These are phyloP conservation scores for Fragilaria crotonensis DNA, from an alignment of 108 stramenopile species.

Conservation along the genomic window DNA sequence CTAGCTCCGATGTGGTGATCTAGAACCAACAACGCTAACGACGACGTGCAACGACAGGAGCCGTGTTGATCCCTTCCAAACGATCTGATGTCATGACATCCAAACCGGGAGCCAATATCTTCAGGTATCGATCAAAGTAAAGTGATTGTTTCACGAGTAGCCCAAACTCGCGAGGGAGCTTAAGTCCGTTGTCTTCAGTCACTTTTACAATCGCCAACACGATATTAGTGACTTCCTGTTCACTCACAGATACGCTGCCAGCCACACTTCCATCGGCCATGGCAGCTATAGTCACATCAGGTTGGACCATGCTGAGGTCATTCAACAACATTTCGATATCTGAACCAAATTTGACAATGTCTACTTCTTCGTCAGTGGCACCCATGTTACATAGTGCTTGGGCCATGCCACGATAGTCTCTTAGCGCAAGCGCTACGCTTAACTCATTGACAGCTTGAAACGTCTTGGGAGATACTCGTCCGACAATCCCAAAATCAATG, in stretches of 20 bases:
- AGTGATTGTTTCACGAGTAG: slow-evolving; percentile 94
- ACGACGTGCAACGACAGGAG: too few species aligned
- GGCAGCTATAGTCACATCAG: slow-evolving; percentile 61
- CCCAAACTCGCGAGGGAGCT: slow-evolving; percentile 94
- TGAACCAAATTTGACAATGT: slow-evolving; percentile 69
- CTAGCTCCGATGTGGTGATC: too few species aligned
- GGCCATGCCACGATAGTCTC: slow-evolving; percentile 85
- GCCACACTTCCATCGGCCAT: slow-evolving; percentile 36
- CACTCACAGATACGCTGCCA: slow-evolving; percentile 63
- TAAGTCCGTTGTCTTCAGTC: slow-evolving; percentile 89
- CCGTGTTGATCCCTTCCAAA: slow-evolving; percentile 23
- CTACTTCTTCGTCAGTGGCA: slow-evolving; percentile 83
- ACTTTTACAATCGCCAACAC: slow-evolving; percentile 85
- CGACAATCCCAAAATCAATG: slow-evolving; percentile 97
- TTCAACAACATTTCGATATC: slow-evolving; percentile 84
- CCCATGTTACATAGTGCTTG: slow-evolving; percentile 84
- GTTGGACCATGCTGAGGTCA: slow-evolving; percentile 59
- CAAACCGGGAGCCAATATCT: slow-evolving; percentile 88
- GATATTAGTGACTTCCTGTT: slow-evolving; percentile 82
- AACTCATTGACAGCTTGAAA: slow-evolving; percentile 83
- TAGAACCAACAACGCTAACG: too few species aligned
- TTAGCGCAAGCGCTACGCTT: slow-evolving; percentile 59
- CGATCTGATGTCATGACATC: slow-evolving; percentile 71
- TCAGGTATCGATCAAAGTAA: slow-evolving; percentile 95
- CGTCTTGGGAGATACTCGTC: slow-evolving; percentile 80